These are phyloP conservation scores for Aspergillus sclerotiicarbonarius DNA, from an alignment of 495 filamentous ascomycete genomes.

Conservation along the genomic window DNA sequence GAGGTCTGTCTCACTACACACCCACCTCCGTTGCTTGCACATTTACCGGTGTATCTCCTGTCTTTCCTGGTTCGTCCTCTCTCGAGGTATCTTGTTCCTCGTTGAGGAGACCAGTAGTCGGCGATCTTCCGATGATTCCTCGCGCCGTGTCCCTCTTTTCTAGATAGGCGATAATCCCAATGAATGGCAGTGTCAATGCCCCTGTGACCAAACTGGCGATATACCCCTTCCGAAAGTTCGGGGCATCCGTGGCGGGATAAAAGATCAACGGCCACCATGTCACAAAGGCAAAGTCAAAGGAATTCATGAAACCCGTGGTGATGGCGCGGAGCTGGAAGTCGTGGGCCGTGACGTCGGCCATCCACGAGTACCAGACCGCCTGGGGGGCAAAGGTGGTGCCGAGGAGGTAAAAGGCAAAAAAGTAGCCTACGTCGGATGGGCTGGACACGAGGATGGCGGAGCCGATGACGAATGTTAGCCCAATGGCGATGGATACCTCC, in stretches of 20 bases:
- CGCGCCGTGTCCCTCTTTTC: constrained; percentile 30
- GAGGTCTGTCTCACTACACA: no score
- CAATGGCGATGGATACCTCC: constrained; percentile 35
- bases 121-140: constrained; percentile 20
- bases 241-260: constrained; percentile 34
- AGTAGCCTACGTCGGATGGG: constrained; percentile 26
- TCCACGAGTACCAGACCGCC: constrained; percentile 39
- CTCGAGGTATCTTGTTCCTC: no score
- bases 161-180: constrained; percentile 29
- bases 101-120: no score
- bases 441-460: constrained; percentile 31
- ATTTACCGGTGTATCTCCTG: no score
- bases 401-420: constrained; percentile 34
- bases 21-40: no score
- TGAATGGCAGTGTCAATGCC: constrained; percentile 28
- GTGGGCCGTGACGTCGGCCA: constrained; percentile 34
- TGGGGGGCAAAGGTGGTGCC: constrained; percentile 37
- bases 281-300: constrained; percentile 37
- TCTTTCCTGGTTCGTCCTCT: no score
- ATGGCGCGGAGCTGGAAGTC: constrained; percentile 36
- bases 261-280: constrained; percentile 40
- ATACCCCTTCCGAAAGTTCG: constrained; percentile 33
- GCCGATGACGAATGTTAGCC: constrained; percentile 32
- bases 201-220: constrained; percentile 35
- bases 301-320: constrained; percentile 39